Percentiles rank a stretch among this genome's conserved stretches.
Conservation (phyloP, 345 rosid species). For the Eucalyptus globulus region DNA sequence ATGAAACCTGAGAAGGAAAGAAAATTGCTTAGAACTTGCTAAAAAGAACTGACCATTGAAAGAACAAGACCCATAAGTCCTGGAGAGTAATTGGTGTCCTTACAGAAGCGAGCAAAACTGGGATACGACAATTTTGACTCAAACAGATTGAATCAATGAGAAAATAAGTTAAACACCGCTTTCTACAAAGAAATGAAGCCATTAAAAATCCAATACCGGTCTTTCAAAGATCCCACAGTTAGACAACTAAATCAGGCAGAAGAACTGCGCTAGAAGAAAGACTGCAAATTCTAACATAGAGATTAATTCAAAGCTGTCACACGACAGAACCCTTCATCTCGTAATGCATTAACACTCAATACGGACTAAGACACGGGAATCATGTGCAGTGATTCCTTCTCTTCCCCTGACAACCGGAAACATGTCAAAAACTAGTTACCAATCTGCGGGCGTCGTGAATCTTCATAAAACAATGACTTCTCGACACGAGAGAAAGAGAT, state of each 20-base stretch:
- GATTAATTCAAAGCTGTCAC: background rate
- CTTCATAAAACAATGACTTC: no score
- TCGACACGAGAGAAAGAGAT: no score
- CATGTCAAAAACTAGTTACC: no score
- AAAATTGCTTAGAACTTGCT: background rate
- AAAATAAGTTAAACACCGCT: background rate
- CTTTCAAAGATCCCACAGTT: background rate
- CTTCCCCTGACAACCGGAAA: background rate
- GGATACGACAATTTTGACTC: background rate
- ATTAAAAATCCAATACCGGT: background rate
- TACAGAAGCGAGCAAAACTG: background rate
- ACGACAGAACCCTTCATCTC: background rate
- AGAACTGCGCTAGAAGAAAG: background rate
- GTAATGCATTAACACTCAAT: background rate
- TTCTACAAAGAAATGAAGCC: background rate
- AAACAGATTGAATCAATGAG: background rate
- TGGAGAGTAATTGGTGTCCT: background rate
- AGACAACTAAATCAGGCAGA: background rate
- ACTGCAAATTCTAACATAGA: background rate
- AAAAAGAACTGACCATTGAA: background rate
- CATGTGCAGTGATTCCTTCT: background rate
- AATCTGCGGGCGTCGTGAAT: no score
- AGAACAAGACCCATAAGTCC: background rate
- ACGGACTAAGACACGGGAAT: background rate
- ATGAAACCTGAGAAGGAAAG: constrained; percentile 63